phyloP scores from a whole-genome alignment of 2,329 filamentous ascomycete species.

The Aspergillus vadensis region DNA sequence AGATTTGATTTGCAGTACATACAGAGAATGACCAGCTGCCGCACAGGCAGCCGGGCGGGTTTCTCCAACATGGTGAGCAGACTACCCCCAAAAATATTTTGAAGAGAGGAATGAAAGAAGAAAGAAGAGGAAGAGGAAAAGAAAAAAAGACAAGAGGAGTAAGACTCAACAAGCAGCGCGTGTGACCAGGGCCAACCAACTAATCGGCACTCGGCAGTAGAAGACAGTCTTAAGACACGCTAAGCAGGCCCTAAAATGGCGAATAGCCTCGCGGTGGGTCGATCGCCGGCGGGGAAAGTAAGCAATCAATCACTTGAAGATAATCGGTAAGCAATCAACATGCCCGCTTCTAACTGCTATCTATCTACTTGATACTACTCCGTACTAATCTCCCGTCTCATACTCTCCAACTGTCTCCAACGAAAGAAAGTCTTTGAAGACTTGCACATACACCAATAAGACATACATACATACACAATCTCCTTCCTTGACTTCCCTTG shows the following conservation, averaged over 20 bases:
- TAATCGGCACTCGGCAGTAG: neutral
- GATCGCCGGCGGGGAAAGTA: neutral
- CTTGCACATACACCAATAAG: neutral
- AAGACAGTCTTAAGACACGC: neutral
- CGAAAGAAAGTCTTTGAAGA: no score
- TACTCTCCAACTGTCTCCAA: neutral
- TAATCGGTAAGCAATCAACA: no score
- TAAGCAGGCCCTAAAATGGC: neutral
- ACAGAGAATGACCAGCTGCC: constrained; percentile 79
- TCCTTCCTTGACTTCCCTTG: neutral
- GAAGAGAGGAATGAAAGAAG: constrained; percentile 8
- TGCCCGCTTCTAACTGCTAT: neutral
- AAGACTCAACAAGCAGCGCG: neutral
- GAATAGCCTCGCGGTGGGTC: neutral
- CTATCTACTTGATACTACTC: neutral
- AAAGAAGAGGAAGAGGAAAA: constrained; percentile 1
- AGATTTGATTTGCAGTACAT: constrained; percentile 30
- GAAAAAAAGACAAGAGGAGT: neutral
- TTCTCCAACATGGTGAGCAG: constrained; percentile 1
- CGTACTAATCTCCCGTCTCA: neutral
- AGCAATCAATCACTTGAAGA: no score
- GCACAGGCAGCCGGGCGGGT: constrained; percentile 67
- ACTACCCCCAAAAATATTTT: constrained; percentile 4
- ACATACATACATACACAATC: neutral
- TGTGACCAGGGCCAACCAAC: neutral